phyloP scores from a whole-genome alignment of 805 yeast species.

The Nakazawaea sp. region DNA sequence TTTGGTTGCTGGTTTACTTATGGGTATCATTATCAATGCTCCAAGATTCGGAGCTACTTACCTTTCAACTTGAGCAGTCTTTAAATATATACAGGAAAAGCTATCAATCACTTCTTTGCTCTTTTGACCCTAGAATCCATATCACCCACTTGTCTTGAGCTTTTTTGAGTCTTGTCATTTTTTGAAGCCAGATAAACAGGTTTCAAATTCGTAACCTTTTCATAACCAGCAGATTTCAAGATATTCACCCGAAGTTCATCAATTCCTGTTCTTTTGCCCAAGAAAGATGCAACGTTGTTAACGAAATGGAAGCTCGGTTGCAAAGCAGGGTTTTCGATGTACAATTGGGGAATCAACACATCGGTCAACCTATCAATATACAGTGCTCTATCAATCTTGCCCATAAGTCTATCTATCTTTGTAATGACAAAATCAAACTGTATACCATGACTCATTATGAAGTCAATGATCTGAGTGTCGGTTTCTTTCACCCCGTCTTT shows the following conservation, averaged over 20 bases:
- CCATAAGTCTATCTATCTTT: constrained; percentile 55
- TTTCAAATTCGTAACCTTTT: constrained; percentile 3
- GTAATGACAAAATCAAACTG: constrained; percentile 74
- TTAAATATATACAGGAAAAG: background rate
- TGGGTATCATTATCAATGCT: constrained; percentile 59
- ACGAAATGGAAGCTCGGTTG: constrained; percentile 39
- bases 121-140: no score
- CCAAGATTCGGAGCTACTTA: constrained; percentile 39
- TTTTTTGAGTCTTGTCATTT: background rate
- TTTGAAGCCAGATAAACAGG: background rate
- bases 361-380: constrained; percentile 30
- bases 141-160: constrained; percentile 5
- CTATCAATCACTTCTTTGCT: no score
- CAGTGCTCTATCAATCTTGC: constrained; percentile 19
- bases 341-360: constrained; percentile 28
- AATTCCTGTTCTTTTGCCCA: constrained; percentile 41
- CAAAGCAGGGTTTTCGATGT: constrained; percentile 31
- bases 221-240: constrained; percentile 44
- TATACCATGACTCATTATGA: constrained; percentile 46
- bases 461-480: constrained; percentile 47
- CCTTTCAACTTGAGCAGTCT: constrained; percentile 2
- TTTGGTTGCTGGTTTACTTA: constrained; percentile 57
- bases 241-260: constrained; percentile 44
- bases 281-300: constrained; percentile 34
- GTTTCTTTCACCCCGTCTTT: constrained; percentile 49